phyloP scores from a whole-genome alignment of 768 basidiomycete species.

The Punctularia strigosozonata region DNA sequence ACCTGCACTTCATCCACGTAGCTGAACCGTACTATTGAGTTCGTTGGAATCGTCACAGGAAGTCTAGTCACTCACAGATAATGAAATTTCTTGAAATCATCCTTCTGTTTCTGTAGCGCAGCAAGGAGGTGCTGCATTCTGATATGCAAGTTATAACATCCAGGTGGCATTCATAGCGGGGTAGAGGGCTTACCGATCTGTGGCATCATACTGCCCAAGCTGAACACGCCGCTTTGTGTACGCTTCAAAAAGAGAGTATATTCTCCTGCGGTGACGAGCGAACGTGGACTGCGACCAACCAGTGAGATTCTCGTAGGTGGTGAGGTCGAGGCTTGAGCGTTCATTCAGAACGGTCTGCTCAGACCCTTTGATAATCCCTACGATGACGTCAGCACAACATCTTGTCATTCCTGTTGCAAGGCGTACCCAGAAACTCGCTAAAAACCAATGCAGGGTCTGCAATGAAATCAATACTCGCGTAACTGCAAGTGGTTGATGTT shows the following conservation, averaged over 20 bases:
- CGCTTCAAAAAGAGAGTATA: slow-evolving; percentile 42
- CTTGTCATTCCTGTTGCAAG: too few species aligned
- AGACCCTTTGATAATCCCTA: slow-evolving; percentile 62
- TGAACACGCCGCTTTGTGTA: slow-evolving; percentile 37
- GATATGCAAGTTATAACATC: slow-evolving; percentile 1
- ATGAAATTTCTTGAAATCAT: slow-evolving; percentile 36
- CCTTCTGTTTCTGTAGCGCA: slow-evolving; percentile 14
- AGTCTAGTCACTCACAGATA: slow-evolving; percentile 31
- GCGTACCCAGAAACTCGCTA: slow-evolving; percentile 52
- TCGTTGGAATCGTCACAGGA: not conserved
- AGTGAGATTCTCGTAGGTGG: slow-evolving; percentile 36
- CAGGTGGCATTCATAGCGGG: too few species aligned
- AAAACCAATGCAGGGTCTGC: slow-evolving; percentile 53
- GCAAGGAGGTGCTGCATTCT: slow-evolving; percentile 43
- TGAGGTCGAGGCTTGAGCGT: slow-evolving; percentile 28
- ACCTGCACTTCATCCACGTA: slow-evolving; percentile 72
- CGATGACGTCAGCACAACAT: too few species aligned
- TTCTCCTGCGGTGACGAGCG: slow-evolving; percentile 29
- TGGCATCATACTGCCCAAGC: slow-evolving; percentile 36
- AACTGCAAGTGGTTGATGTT: too few species aligned
- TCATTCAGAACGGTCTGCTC: slow-evolving; percentile 31
- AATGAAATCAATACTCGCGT: too few species aligned
- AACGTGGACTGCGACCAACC: slow-evolving; percentile 43
- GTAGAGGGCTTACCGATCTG: slow-evolving; percentile 47
- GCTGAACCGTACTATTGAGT: too few species aligned